phyloP scores from a whole-genome alignment of 2,329 filamentous ascomycete genomes.

The Mycosphaerella sp. region DNA sequence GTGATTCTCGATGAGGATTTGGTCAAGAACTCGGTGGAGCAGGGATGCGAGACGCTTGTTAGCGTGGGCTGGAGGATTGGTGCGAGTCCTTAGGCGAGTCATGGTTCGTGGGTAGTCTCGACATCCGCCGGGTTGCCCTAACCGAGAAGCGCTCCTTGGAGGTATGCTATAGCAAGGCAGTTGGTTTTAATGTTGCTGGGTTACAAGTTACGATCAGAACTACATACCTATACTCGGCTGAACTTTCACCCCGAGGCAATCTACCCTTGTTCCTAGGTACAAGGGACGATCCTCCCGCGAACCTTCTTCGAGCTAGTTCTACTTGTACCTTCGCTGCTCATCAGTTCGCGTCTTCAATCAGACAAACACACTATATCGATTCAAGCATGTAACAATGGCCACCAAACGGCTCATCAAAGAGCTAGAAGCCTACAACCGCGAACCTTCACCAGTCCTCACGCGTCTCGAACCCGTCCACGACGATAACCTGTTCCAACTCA shows the following conservation, averaged over 20 bases:
- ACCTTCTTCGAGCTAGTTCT: not conserved
- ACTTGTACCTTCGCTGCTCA: not conserved
- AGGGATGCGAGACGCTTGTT: slow-evolving; percentile 38
- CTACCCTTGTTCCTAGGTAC: too few species aligned
- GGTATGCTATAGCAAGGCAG: too few species aligned
- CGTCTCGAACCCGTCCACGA: slow-evolving; percentile 53
- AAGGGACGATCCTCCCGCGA: not conserved
- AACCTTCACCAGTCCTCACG: slow-evolving; percentile 52
- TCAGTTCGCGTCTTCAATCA: slow-evolving; percentile 3
- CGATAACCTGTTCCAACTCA: slow-evolving; percentile 54
- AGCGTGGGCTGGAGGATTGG: slow-evolving; percentile 37
- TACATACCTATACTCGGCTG: too few species aligned
- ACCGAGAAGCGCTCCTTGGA: too few species aligned
- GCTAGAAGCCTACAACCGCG: slow-evolving; percentile 51
- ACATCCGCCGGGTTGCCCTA: too few species aligned
- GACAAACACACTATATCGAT: not conserved
- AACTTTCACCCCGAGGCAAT: too few species aligned
- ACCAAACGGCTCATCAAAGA: slow-evolving; percentile 58
- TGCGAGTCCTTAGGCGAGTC: slow-evolving; percentile 1
- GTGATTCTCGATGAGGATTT: slow-evolving; percentile 38
- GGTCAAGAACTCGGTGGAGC: slow-evolving; percentile 35
- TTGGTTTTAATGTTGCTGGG: too few species aligned
- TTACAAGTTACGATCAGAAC: too few species aligned
- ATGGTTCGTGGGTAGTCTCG: too few species aligned
- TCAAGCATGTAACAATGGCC: slow-evolving; percentile 23